Percentiles rank a stretch among this genome's conserved stretches.
phyloP scores from a whole-genome alignment of 2,329 filamentous ascomycete species.

The Geosmithia morbida region DNA sequence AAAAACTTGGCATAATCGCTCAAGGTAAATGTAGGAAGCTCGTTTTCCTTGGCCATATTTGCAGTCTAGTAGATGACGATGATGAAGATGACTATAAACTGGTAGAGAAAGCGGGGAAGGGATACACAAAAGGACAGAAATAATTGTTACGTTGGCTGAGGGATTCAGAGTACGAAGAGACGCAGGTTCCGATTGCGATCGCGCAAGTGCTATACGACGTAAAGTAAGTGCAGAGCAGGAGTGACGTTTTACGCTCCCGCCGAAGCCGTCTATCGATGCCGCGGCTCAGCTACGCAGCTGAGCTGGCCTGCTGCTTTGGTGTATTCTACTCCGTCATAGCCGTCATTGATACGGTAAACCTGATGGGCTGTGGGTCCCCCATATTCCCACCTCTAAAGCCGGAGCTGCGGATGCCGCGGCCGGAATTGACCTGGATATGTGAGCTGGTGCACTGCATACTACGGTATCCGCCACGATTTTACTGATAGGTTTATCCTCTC shows the following conservation, averaged over 20 bases:
- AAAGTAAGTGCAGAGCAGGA: neutral
- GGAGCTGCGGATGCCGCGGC: too few species aligned
- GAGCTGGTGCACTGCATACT: too few species aligned
- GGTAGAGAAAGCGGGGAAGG: neutral
- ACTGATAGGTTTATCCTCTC: too few species aligned
- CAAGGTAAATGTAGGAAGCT: slow-evolving; percentile 23
- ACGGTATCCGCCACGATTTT: too few species aligned
- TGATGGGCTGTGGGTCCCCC: too few species aligned
- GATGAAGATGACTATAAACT: neutral
- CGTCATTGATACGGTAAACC: neutral
- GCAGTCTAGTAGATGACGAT: neutral
- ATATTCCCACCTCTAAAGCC: too few species aligned
- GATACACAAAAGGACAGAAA: neutral
- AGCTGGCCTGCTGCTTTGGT: neutral
- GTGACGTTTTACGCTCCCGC: neutral
- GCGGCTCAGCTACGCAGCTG: neutral
- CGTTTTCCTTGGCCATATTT: slow-evolving; percentile 11
- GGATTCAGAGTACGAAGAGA: too few species aligned
- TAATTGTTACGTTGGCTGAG: neutral
- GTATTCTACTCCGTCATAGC: neutral
- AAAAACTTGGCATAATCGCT: slow-evolving; percentile 38
- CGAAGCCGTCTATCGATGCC: neutral
- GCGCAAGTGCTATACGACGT: neutral
- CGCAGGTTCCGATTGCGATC: neutral
- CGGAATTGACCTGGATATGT: too few species aligned